phyloP scores from a whole-genome alignment of 2,329 filamentous ascomycete species.

The Claviceps purpurea region DNA sequence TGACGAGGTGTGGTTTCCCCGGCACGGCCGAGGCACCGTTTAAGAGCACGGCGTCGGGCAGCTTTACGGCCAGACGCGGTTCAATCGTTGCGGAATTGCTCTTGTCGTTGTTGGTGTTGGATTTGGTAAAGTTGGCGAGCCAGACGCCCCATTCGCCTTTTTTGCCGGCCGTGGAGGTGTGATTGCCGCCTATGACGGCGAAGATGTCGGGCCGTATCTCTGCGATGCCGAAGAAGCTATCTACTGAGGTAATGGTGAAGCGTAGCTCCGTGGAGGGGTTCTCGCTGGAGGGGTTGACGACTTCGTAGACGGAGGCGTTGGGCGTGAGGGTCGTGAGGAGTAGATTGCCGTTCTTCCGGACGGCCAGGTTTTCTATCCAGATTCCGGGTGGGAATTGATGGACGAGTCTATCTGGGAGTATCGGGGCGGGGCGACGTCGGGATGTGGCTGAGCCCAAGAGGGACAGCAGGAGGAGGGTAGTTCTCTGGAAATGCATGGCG shows the following conservation, averaged over 20 bases:
- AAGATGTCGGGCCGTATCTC: not conserved
- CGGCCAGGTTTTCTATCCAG: constrained; percentile 6
- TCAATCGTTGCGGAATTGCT: not conserved
- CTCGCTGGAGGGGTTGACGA: not conserved
- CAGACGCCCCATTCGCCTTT: not conserved
- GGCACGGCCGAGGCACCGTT: not conserved
- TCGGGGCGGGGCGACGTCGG: not conserved
- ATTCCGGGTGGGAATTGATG: not conserved
- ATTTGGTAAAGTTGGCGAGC: not conserved
- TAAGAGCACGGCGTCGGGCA: not conserved
- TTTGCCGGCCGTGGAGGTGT: not conserved
- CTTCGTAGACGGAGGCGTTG: not conserved
- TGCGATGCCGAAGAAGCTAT: constrained; percentile 4
- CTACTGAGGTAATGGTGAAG: not conserved
- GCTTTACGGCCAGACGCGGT: not conserved
- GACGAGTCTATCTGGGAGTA: not conserved
- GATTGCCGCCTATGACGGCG: constrained; percentile 3
- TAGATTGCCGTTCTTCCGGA: constrained; percentile 4
- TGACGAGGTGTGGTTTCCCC: not conserved
- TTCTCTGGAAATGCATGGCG: not conserved
- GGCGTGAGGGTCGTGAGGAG: constrained; percentile 3
- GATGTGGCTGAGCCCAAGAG: not conserved
- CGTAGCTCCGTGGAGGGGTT: not conserved
- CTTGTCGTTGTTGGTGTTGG: too few relatives aligned
- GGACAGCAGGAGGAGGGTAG: not conserved